Conservation (phyloP, 306 rosid genomes). For the Vicia villosa region DNA sequence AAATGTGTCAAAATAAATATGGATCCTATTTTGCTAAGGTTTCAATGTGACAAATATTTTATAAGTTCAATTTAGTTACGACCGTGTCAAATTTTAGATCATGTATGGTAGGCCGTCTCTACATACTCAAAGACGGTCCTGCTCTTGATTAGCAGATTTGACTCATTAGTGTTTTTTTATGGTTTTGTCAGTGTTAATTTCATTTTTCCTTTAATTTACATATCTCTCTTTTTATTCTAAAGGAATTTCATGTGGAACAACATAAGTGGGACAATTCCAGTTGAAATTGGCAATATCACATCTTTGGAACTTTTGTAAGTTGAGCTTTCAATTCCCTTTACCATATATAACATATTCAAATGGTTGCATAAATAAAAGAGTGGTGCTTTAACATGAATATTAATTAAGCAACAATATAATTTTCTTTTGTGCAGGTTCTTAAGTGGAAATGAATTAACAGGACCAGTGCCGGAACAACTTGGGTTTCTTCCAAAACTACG, state of each 20-base stretch:
- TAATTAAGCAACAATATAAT: neutral
- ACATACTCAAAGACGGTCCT: too few species aligned
- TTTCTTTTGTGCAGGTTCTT: neutral
- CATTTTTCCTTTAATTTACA: neutral
- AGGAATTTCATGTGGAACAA: slow-evolving; percentile 23
- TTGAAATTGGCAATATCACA: slow-evolving; percentile 1
- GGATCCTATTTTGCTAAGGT: too few species aligned
- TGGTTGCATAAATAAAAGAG: neutral
- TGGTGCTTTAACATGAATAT: neutral
- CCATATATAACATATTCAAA: neutral
- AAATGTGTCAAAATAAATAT: too few species aligned
- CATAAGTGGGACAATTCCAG: neutral
- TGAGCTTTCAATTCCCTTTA: neutral
- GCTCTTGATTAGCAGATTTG: neutral
- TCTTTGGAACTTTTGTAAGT: slow-evolving; percentile 17
- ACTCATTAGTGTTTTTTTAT: neutral
- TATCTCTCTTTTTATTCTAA: neutral
- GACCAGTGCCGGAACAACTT: neutral
- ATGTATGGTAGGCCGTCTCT: too few species aligned
- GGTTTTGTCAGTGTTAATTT: neutral
- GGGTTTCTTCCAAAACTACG: slow-evolving; percentile 10
- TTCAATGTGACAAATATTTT: too few species aligned
- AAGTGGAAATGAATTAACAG: slow-evolving; percentile 10
- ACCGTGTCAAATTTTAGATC: too few species aligned
- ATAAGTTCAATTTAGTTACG: too few species aligned